A percentile compares a stretch with the other conserved stretches of the same genome.
phyloP scores from a whole-genome alignment of 305 asterid species.

The Rubia peregrina region DNA sequence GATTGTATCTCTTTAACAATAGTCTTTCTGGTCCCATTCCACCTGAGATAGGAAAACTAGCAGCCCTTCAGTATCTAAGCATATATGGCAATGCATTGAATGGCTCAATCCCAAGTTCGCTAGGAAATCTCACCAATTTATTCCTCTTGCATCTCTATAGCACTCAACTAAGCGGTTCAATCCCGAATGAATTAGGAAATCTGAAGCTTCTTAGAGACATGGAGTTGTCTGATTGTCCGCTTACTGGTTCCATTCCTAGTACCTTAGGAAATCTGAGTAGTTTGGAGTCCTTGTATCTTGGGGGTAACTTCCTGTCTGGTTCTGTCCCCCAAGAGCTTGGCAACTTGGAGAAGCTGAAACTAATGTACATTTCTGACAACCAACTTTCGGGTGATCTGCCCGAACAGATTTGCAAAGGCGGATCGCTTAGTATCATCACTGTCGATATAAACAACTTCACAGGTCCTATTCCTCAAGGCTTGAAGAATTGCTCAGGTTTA shows the following conservation, averaged over 20 bases:
- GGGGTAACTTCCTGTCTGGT: background rate
- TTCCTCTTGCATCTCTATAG: background rate
- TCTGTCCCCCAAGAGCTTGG: background rate
- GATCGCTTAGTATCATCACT: background rate
- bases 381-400: background rate
- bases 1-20: background rate
- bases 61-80: conserved; percentile 49
- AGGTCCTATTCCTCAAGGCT: background rate
- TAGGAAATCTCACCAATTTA: conserved; percentile 41
- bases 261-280: conserved; percentile 17
- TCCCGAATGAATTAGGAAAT: conserved; percentile 55
- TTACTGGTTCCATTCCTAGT: conserved; percentile 21
- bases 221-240: conserved; percentile 49
- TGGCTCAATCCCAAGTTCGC: conserved; percentile 53
- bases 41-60: conserved; percentile 46
- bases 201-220: conserved; percentile 45
- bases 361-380: background rate
- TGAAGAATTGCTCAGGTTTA: background rate
- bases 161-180: conserved; percentile 37
- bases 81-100: conserved; percentile 55
- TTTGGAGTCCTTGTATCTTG: background rate
- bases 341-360: background rate
- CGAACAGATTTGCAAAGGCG: background rate
- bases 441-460: background rate
- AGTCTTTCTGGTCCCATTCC: conserved; percentile 34